A percentile compares a stretch with the other conserved stretches of the same genome.
Evolutionary conservation across 2,329 filamentous ascomycete genomes (phyloP).

Genomic region (Pezicula rhizophila): DNA sequence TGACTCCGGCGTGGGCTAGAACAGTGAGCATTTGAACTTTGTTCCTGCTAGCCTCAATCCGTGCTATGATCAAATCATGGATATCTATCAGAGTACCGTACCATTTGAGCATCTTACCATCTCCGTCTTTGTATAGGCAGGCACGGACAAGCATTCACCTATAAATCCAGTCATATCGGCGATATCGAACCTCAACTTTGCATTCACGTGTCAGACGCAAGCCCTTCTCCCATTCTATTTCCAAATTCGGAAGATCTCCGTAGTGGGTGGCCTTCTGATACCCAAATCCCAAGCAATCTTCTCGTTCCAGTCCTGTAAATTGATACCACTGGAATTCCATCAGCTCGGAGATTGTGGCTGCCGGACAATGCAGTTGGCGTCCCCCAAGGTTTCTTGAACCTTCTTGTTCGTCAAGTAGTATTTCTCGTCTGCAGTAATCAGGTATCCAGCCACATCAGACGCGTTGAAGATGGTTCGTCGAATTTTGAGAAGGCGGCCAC

Average conservation of each 20-base stretch:
- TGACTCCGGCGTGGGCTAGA: constrained; percentile 19
- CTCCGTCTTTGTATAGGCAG: constrained; percentile 7
- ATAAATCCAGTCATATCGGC: constrained; percentile 17
- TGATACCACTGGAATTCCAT: constrained; percentile 18
- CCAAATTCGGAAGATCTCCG: constrained; percentile 10
- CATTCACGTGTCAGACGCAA: constrained; percentile 4
- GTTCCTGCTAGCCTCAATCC: constrained; percentile 17
- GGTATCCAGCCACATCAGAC: constrained; percentile 8
- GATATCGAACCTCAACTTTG: constrained; percentile 16
- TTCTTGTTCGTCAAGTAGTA: constrained; percentile 16
- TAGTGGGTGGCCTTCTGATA: constrained; percentile 12
- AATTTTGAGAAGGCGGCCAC: constrained; percentile 7
- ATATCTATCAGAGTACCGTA: constrained; percentile 22
- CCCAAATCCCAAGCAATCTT: constrained; percentile 9
- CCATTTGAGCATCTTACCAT: constrained; percentile 18
- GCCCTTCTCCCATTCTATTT: constrained; percentile 8
- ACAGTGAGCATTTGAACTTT: constrained; percentile 18
- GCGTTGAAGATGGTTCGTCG: constrained; percentile 17
- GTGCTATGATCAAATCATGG: constrained; percentile 16
- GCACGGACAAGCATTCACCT: constrained; percentile 21
- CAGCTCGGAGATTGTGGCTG: not conserved
- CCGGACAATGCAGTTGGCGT: not conserved
- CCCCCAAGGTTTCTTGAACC: constrained; percentile 8
- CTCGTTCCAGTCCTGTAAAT: constrained; percentile 14
- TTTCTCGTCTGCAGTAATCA: constrained; percentile 15